Conservation (phyloP, 352 stramenopile genomes). For the Pythium apleroticum region DNA sequence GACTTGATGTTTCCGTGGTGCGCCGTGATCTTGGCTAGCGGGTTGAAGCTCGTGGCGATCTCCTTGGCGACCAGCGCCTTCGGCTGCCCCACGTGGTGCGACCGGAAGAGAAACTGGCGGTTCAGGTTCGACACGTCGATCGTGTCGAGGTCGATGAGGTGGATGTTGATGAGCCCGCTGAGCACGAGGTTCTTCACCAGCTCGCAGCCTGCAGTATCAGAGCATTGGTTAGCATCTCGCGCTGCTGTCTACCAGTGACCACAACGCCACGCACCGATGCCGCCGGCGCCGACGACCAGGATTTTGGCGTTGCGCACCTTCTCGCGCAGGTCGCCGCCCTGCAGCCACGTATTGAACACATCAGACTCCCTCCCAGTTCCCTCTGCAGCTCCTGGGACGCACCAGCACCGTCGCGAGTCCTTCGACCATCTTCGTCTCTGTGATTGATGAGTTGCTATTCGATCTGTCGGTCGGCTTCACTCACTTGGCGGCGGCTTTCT, state of each 20-base stretch:
- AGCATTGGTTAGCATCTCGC: neutral
- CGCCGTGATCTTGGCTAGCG: slow-evolving; percentile 83
- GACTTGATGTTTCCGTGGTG: slow-evolving; percentile 98
- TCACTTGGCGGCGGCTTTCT: slow-evolving; percentile 4
- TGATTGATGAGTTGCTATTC: neutral
- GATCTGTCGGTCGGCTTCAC: neutral
- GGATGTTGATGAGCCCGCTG: slow-evolving; percentile 92
- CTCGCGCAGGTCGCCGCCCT: slow-evolving; percentile 57
- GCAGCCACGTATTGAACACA: neutral
- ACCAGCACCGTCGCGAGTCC: slow-evolving; percentile 48
- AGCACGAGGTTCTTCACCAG: slow-evolving; percentile 99
- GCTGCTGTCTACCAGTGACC: neutral
- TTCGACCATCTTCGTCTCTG: slow-evolving; percentile 25
- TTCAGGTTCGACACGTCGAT: slow-evolving; percentile 99
- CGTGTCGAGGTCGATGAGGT: slow-evolving; percentile 98
- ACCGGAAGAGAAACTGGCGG: slow-evolving; percentile 99
- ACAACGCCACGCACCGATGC: slow-evolving; percentile 87
- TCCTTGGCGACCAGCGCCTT: slow-evolving; percentile 92
- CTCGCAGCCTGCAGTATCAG: slow-evolving; percentile 87
- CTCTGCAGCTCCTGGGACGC: slow-evolving; percentile 19
- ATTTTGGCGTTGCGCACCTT: slow-evolving; percentile 88
- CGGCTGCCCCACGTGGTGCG: slow-evolving; percentile 95
- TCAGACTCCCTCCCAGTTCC: neutral
- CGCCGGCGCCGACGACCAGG: slow-evolving; percentile 96
- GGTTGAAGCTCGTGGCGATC: slow-evolving; percentile 89